These are phyloP conservation scores for Diutina neorugosa DNA, from an alignment of 1,139 yeast genomes.

Conservation along the genomic window DNA sequence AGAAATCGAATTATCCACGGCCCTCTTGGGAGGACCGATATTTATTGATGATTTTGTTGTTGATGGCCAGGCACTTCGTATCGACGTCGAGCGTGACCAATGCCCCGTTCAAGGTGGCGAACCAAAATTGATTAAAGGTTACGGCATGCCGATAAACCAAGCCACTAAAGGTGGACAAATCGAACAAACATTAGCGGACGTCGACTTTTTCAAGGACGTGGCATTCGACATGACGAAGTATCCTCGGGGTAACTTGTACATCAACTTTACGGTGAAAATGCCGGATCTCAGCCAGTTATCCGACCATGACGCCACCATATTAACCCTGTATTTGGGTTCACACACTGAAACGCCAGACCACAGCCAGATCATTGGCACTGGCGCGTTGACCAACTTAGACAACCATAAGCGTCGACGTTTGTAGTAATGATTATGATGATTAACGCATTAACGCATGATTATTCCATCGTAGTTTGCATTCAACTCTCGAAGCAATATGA, in stretches of 20 bases:
- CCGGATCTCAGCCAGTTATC: constrained; percentile 21
- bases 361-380: constrained; percentile 7
- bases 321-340: constrained; percentile 13
- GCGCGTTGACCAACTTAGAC: constrained; percentile 3
- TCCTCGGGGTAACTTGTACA: constrained; percentile 27
- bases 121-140: constrained; percentile 35
- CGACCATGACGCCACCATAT: constrained; percentile 13
- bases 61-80: constrained; percentile 28
- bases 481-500: not conserved
- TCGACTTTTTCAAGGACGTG: not conserved
- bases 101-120: constrained; percentile 33
- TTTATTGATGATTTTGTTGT: constrained; percentile 28
- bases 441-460: not conserved
- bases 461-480: not conserved
- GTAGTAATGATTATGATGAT: not conserved
- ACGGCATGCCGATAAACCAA: constrained; percentile 56
- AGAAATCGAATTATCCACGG: constrained; percentile 37
- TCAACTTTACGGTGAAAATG: constrained; percentile 27
- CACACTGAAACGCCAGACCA: constrained; percentile 6
- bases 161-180: not conserved
- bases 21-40: constrained; percentile 44
- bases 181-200: not conserved
- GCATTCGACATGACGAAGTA: constrained; percentile 8
- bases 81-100: constrained; percentile 30
- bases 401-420: not conserved